phyloP scores from a whole-genome alignment of 768 basidiomycete species.

The Kwoniella sp. region DNA sequence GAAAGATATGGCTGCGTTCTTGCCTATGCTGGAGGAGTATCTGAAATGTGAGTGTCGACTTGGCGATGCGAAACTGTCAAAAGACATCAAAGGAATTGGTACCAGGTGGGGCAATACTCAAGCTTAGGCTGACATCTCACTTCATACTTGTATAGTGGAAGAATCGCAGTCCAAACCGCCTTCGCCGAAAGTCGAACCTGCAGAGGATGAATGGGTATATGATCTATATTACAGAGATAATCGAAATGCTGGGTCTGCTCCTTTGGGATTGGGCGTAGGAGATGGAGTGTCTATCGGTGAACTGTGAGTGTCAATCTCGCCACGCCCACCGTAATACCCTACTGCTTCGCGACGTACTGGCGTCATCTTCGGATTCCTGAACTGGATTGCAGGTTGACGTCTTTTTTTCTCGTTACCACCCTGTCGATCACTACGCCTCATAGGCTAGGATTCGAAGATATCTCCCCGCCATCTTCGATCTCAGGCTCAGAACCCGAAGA shows the following conservation, averaged over 20 bases:
- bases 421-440: neutral
- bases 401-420: neutral
- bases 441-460: constrained; percentile 44
- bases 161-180: constrained; percentile 17
- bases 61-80: no score
- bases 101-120: no score
- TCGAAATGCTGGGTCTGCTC: constrained; percentile 10
- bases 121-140: neutral
- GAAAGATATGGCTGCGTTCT: constrained; percentile 53
- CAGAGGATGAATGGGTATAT: constrained; percentile 48
- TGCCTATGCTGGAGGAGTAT: constrained; percentile 55
- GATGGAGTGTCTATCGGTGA: constrained; percentile 35
- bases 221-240: constrained; percentile 54
- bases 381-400: neutral
- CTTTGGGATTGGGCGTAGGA: constrained; percentile 38
- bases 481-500: constrained; percentile 48
- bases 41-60: constrained; percentile 39
- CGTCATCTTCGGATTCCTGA: no score
- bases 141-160: constrained; percentile 12
- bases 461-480: constrained; percentile 41
- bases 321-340: neutral
- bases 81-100: no score
- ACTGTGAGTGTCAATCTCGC: constrained; percentile 9
- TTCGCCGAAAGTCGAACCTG: neutral
- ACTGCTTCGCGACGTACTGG: no score